Percentiles rank a stretch among this genome's conserved stretches.
phyloP scores from a whole-genome alignment of 225 moss, liverwort and hornwort genomes.

The Pseudoscleropodium purum region DNA sequence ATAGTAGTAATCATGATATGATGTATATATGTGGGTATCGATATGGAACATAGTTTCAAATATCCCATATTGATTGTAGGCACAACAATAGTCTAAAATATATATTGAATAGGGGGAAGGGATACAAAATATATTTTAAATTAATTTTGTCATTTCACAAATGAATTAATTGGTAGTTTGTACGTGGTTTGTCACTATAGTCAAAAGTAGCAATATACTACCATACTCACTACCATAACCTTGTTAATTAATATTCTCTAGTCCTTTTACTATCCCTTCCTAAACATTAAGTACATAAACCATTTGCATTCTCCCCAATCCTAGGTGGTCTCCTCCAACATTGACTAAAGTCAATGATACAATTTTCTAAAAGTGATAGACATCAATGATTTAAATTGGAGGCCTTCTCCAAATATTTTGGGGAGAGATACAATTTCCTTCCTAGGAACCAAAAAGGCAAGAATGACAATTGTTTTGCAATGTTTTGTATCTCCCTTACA shows the following conservation, averaged over 20 bases:
- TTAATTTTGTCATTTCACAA: no score
- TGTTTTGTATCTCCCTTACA: not conserved
- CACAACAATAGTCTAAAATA: no score
- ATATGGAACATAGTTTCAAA: no score
- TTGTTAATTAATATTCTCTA: not conserved
- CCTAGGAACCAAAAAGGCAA: not conserved
- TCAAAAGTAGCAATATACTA: no score
- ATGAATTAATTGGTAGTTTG: no score
- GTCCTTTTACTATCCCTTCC: not conserved
- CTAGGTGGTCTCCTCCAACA: not conserved
- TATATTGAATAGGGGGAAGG: no score
- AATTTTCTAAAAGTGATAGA: accelerated
- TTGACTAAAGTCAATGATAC: not conserved
- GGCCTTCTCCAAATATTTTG: not conserved
- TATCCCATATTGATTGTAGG: no score
- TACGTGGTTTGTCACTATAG: no score
- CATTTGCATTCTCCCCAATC: accelerated
- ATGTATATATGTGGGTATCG: no score
- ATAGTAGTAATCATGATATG: no score
- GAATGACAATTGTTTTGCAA: not conserved
- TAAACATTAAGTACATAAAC: not conserved
- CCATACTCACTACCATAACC: not conserved
- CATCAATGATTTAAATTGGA: not conserved
- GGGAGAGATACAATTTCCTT: not conserved
- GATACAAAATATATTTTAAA: no score